A percentile compares a stretch with the other conserved stretches of the same genome.
Conservation (phyloP, 768 basidiomycete genomes). For the Boletus rubropictus region DNA sequence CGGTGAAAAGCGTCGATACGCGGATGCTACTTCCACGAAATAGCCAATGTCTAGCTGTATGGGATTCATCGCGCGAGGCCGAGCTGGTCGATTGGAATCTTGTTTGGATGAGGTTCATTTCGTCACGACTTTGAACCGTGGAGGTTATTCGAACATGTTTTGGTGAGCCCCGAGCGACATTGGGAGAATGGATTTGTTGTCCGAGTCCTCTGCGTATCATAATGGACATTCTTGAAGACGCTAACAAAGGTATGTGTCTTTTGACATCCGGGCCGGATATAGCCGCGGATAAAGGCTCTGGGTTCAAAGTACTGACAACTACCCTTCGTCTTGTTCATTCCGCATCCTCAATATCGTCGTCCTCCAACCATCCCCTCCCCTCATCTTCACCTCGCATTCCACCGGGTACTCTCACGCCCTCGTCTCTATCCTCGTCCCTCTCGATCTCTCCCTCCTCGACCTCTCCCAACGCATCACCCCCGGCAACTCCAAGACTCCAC, state of each 20-base stretch:
- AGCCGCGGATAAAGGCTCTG: not conserved
- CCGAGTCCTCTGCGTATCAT: conserved; percentile 1
- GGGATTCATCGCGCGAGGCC: not conserved
- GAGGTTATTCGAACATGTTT: not conserved
- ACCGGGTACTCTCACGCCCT: conserved; percentile 28
- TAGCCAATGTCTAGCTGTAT: not conserved
- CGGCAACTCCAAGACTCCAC: conserved; percentile 34
- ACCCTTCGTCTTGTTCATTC: conserved; percentile 9
- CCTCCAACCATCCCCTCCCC: conserved; percentile 48
- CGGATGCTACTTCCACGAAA: conserved; percentile 21
- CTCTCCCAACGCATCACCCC: conserved; percentile 24
- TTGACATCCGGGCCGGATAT: not conserved
- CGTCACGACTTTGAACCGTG: not conserved
- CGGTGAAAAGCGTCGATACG: conserved; percentile 37
- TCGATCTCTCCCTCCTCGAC: conserved; percentile 26
- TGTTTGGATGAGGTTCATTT: not conserved
- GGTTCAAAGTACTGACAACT: not conserved
- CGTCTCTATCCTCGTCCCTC: conserved; percentile 26
- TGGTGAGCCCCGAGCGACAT: not conserved
- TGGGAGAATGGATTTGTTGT: not conserved
- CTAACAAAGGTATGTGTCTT: not conserved
- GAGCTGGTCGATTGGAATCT: conserved; percentile 12
- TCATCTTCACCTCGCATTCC: conserved; percentile 25
- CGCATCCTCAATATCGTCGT: conserved; percentile 52
- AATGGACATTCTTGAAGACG: conserved; percentile 5